phyloP scores from a whole-genome alignment of 257 asterid genomes.

The Ligustrum vulgare region DNA sequence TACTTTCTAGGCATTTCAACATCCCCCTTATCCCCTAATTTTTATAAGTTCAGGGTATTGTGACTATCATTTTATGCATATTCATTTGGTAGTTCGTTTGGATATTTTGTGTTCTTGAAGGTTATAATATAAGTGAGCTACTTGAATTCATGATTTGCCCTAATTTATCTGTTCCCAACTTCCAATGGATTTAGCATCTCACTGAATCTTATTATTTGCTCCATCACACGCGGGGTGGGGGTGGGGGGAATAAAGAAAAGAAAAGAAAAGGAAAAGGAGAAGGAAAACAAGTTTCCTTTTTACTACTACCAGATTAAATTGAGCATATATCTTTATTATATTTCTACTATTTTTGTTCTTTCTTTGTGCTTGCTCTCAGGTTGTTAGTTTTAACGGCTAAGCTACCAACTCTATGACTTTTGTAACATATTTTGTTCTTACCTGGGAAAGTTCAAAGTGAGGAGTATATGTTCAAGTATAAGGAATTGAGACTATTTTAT shows the following conservation, averaged over 20 bases:
- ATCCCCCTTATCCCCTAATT: too few relatives aligned
- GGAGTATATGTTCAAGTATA: too few relatives aligned
- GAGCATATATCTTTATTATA: background rate
- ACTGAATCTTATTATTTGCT: background rate
- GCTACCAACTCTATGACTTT: background rate
- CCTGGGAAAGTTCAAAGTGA: background rate
- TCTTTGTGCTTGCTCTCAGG: background rate
- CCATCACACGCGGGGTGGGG: background rate
- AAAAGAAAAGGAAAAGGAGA: too few relatives aligned
- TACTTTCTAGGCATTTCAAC: background rate
- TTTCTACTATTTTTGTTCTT: background rate
- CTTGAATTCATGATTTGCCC: background rate
- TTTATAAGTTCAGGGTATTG: background rate
- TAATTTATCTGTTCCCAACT: background rate
- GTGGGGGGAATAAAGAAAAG: background rate
- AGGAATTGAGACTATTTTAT: too few relatives aligned
- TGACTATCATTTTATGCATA: background rate
- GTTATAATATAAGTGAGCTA: background rate
- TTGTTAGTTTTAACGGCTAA: background rate
- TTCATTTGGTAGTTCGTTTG: background rate
- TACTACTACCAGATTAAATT: background rate
- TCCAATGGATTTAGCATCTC: background rate
- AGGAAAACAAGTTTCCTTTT: background rate
- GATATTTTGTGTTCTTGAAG: background rate
- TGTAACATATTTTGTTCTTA: too few relatives aligned